These are phyloP conservation scores for Colletotrichum melonis DNA, from an alignment of 2,329 filamentous ascomycete genomes.

Conservation along the genomic window DNA sequence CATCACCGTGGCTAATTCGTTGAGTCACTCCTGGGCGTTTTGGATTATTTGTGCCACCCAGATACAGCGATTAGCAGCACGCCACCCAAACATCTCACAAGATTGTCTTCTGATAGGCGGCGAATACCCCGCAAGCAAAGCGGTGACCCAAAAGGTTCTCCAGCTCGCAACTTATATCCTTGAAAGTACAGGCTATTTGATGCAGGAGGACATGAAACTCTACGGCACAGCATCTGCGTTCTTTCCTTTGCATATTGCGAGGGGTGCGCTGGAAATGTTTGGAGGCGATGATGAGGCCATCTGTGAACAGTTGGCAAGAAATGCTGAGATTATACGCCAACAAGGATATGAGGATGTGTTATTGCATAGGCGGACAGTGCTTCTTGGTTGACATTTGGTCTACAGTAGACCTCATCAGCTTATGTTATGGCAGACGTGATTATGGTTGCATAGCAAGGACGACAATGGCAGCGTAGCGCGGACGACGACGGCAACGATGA, in stretches of 20 bases:
- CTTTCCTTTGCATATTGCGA: slow-evolving; percentile 43
- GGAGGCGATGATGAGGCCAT: not conserved
- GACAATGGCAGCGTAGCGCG: too few species aligned
- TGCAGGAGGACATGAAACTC: slow-evolving; percentile 51
- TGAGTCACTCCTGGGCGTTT: slow-evolving; percentile 52
- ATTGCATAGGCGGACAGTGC: too few species aligned
- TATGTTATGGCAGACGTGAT: too few species aligned
- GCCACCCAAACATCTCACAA: slow-evolving; percentile 38
- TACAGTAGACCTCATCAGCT: too few species aligned
- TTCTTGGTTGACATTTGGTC: too few species aligned
- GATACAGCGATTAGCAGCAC: slow-evolving; percentile 37
- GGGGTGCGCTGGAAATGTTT: not conserved
- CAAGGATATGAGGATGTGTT: not conserved
- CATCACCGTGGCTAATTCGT: slow-evolving; percentile 49
- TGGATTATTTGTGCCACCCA: slow-evolving; percentile 48
- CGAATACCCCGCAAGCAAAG: not conserved
- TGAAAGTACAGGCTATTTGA: slow-evolving; percentile 49
- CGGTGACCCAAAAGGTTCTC: not conserved
- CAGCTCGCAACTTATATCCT: not conserved
- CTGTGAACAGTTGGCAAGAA: not conserved
- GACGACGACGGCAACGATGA: too few species aligned
- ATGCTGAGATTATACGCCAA: not conserved
- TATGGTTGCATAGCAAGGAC: too few species aligned
- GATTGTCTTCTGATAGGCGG: slow-evolving; percentile 38
- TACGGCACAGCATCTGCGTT: slow-evolving; percentile 50